Conservation (phyloP, 805 yeast species). For the Myxozyma neotropica region DNA sequence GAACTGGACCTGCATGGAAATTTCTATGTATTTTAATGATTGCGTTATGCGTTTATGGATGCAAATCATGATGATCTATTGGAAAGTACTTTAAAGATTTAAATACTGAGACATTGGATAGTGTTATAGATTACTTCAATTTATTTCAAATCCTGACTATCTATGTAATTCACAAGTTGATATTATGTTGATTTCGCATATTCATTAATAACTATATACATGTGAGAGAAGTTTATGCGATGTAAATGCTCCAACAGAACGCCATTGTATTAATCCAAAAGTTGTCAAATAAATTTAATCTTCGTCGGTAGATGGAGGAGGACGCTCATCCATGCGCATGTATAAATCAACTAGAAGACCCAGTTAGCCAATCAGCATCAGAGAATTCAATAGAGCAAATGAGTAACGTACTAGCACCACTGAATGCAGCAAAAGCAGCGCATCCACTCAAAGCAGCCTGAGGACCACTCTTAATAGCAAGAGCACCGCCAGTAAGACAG, state of each 20-base stretch:
- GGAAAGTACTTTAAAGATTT: no score
- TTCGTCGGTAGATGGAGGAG: conserved; percentile 87
- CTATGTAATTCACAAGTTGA: not conserved
- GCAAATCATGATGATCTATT: no score
- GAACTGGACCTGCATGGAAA: not conserved
- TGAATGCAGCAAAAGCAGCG: conserved; percentile 96
- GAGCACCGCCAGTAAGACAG: conserved; percentile 94
- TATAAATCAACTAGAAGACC: conserved; percentile 61
- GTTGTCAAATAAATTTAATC: conserved; percentile 44
- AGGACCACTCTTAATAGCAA: conserved; percentile 91
- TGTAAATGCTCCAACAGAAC: not conserved
- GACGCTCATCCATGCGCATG: conserved; percentile 77
- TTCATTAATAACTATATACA: not conserved
- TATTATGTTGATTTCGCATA: not conserved
- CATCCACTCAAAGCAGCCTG: conserved; percentile 89
- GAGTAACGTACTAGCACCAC: conserved; percentile 59
- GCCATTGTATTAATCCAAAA: not conserved
- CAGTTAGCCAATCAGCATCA: conserved; percentile 22
- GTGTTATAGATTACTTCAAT: no score
- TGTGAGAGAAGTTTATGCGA: not conserved
- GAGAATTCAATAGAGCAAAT: not conserved
- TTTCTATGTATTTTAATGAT: not conserved
- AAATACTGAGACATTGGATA: no score
- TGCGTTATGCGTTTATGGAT: not conserved
- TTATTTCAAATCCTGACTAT: no score